These are phyloP conservation scores for Candida incommunis DNA, from an alignment of 805 yeast genomes.

Conservation along the genomic window DNA sequence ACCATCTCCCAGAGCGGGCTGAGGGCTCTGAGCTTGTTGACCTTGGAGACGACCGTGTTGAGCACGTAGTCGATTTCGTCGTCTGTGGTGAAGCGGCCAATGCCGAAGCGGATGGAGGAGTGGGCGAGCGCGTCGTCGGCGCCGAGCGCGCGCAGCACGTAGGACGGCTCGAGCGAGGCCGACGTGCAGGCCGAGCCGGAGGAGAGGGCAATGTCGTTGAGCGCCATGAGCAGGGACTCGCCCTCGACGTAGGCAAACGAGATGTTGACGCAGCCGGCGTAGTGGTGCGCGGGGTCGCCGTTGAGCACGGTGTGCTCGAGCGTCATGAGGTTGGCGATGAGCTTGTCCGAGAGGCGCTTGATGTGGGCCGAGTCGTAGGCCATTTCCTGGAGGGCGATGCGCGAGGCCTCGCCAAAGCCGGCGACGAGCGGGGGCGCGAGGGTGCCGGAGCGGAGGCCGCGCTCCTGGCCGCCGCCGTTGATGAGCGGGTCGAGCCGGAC, in stretches of 20 bases:
- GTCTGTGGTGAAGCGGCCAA: slow-evolving; percentile 94
- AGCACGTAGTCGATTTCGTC: slow-evolving; percentile 91
- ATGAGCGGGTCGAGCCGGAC: slow-evolving; percentile 91
- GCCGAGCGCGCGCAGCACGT: slow-evolving; percentile 91
- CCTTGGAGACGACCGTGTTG: slow-evolving; percentile 77
- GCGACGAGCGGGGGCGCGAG: slow-evolving; percentile 91
- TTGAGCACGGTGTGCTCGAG: slow-evolving; percentile 84
- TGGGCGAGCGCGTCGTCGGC: slow-evolving; percentile 98
- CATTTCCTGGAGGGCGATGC: slow-evolving; percentile 62
- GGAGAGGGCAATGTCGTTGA: slow-evolving; percentile 89
- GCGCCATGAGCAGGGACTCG: slow-evolving; percentile 92
- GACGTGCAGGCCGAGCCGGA: slow-evolving; percentile 99
- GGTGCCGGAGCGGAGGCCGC: slow-evolving; percentile 95
- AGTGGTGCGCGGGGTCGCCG: slow-evolving; percentile 63
- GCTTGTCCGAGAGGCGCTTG: slow-evolving; percentile 51
- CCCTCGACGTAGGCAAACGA: slow-evolving; percentile 98
- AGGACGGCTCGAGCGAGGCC: slow-evolving; percentile 94
- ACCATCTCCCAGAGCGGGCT: slow-evolving; percentile 99
- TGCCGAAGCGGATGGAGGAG: slow-evolving; percentile 94
- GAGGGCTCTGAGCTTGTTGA: slow-evolving; percentile 77
- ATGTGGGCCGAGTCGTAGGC: slow-evolving; percentile 64
- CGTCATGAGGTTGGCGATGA: slow-evolving; percentile 56
- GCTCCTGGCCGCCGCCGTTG: slow-evolving; percentile 98
- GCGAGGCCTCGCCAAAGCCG: slow-evolving; percentile 96
- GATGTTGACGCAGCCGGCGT: slow-evolving; percentile 90